Evolutionary conservation across 805 yeast species (phyloP).

Genomic region (Kazachstania africana): DNA sequence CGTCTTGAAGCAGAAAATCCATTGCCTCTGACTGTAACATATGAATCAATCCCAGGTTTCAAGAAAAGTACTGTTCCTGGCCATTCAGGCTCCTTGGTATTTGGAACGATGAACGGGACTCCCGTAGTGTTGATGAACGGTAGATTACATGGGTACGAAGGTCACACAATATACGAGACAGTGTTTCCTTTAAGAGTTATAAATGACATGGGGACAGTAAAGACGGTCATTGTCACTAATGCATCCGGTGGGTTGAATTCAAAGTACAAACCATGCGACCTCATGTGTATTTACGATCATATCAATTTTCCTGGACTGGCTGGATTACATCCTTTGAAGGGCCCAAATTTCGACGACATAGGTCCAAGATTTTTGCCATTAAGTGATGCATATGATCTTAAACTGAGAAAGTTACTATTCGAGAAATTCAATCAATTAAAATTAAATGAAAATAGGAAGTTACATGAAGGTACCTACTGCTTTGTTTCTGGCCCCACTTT

Average conservation of each 20-base stretch:
- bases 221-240: conserved; percentile 70
- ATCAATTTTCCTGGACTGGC: conserved; percentile 84
- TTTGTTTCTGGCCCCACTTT: conserved; percentile 90
- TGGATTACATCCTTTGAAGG: conserved; percentile 79
- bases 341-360: conserved; percentile 65
- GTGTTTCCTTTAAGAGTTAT: conserved; percentile 80
- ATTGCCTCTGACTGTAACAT: conserved; percentile 42
- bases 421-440: conserved; percentile 39
- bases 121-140: conserved; percentile 94
- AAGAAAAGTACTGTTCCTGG: conserved; percentile 77
- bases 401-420: conserved; percentile 52
- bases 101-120: conserved; percentile 61
- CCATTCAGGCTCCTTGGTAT: conserved; percentile 71
- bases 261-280: conserved; percentile 64
- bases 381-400: conserved; percentile 79
- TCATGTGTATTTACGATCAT: conserved; percentile 86
- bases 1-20: conserved; percentile 24
- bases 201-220: conserved; percentile 42
- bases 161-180: conserved; percentile 69
- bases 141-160: conserved; percentile 85
- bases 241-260: conserved; percentile 89
- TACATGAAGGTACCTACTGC: conserved; percentile 80
- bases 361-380: conserved; percentile 86
- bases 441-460: conserved; percentile 35
- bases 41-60: conserved; percentile 69